Evolutionary conservation across 1,284 basidiomycete genomes (phyloP).

Genomic region (Sporisorium sorghi): DNA sequence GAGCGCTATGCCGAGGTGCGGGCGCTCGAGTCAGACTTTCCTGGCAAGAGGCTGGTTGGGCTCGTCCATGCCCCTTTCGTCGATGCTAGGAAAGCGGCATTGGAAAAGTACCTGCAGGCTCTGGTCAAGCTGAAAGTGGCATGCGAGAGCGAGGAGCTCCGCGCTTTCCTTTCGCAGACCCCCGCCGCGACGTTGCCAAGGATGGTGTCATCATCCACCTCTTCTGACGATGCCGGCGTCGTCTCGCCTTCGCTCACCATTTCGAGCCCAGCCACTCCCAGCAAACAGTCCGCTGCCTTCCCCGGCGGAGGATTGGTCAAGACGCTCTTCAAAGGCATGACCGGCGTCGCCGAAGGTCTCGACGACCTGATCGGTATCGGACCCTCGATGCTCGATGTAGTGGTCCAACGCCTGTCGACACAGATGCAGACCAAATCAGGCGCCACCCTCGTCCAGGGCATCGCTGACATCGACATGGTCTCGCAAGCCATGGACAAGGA

Average conservation of each 20-base stretch:
- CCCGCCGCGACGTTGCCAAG: slow-evolving; percentile 17
- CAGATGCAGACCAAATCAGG: slow-evolving; percentile 45
- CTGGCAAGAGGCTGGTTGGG: slow-evolving; percentile 56
- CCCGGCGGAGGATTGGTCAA: slow-evolving; percentile 47
- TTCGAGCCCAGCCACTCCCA: slow-evolving; percentile 11
- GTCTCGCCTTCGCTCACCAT: slow-evolving; percentile 3
- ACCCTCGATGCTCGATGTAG: slow-evolving; percentile 60
- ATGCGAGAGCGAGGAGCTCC: slow-evolving; percentile 80
- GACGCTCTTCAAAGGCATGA: slow-evolving; percentile 54
- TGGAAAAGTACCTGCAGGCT: slow-evolving; percentile 90
- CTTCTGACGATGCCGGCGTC: slow-evolving; percentile 6
- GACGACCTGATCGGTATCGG: slow-evolving; percentile 59
- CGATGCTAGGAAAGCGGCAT: slow-evolving; percentile 79
- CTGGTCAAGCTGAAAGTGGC: slow-evolving; percentile 37
- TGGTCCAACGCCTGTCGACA: slow-evolving; percentile 59
- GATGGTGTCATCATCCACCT: slow-evolving; percentile 6
- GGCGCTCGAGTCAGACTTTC: slow-evolving; percentile 54
- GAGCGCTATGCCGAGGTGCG: slow-evolving; percentile 72
- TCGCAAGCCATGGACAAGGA: slow-evolving; percentile 51
- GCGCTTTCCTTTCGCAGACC: slow-evolving; percentile 80
- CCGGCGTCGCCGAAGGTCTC: slow-evolving; percentile 57
- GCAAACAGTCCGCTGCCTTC: slow-evolving; percentile 20
- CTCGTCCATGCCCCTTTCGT: slow-evolving; percentile 71
- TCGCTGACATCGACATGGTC: slow-evolving; percentile 55
- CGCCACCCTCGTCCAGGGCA: slow-evolving; percentile 27